Conservation (phyloP, 2,329 filamentous ascomycete genomes). For the Venturia carpophila region DNA sequence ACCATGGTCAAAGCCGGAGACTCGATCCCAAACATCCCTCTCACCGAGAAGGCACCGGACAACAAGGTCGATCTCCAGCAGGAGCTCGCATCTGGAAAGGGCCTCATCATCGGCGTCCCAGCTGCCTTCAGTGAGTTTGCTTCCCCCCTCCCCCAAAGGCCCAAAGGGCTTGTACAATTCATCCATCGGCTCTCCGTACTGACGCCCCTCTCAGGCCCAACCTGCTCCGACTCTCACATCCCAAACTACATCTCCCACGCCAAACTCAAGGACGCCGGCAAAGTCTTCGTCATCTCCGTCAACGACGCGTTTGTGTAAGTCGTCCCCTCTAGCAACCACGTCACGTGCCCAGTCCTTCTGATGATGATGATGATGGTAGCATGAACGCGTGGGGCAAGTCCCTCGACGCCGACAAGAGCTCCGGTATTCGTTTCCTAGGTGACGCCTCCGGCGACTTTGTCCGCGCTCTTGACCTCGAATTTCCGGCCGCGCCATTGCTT, state of each 20-base stretch:
- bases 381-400: conserved; percentile 4
- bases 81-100: conserved; percentile 5
- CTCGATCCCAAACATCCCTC: neutral
- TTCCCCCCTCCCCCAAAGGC: neutral
- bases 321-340: neutral
- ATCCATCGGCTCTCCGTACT: too few relatives aligned
- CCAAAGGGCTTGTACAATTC: too few relatives aligned
- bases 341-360: neutral
- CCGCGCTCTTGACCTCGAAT: conserved; percentile 3
- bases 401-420: neutral
- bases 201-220: neutral
- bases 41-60: neutral
- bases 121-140: neutral
- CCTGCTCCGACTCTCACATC: conserved; percentile 8
- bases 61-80: conserved; percentile 6
- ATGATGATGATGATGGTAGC: neutral
- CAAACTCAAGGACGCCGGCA: conserved; percentile 7
- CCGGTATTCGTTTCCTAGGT: neutral
- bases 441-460: neutral
- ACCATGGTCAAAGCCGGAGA: conserved; percentile 12
- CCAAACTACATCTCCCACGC: conserved; percentile 6
- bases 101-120: conserved; percentile 8
- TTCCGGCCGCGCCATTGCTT: neutral
- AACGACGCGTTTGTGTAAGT: conserved; percentile 9
- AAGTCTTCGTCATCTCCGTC: conserved; percentile 8